Conservation (phyloP, 1,284 basidiomycete species). For the Cystobasidium slooffiae region DNA sequence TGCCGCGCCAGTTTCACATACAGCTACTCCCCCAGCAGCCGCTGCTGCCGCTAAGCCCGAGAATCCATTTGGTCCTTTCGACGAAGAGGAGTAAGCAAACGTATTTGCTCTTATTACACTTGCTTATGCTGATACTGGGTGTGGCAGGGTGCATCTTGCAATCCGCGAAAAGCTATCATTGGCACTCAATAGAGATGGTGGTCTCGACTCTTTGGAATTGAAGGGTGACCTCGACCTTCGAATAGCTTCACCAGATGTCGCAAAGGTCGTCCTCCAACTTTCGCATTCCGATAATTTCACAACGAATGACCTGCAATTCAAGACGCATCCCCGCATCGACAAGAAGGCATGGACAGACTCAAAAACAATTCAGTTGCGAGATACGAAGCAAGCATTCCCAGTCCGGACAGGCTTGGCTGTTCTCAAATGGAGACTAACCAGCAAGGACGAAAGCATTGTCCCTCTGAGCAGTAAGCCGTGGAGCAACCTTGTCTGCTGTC, state of each 20-base stretch:
- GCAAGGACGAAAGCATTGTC: conserved; percentile 87
- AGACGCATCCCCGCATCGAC: conserved; percentile 93
- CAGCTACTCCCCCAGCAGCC: conserved; percentile 56
- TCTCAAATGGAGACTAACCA: conserved; percentile 87
- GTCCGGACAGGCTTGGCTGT: conserved; percentile 83
- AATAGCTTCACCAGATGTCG: conserved; percentile 73
- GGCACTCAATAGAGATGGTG: conserved; percentile 84
- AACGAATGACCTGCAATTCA: conserved; percentile 80
- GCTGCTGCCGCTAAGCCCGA: conserved; percentile 47
- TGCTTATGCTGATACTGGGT: not conserved
- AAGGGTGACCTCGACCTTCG: conserved; percentile 92
- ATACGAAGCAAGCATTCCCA: conserved; percentile 80
- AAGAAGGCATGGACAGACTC: conserved; percentile 74
- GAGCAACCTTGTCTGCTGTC: not conserved
- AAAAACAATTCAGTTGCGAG: conserved; percentile 82
- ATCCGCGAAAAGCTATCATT: conserved; percentile 83
- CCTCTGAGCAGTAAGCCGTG: conserved; percentile 79
- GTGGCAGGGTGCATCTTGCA: conserved; percentile 75
- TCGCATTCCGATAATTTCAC: conserved; percentile 69
- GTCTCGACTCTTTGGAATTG: conserved; percentile 83
- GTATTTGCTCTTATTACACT: not conserved
- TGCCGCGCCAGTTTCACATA: conserved; percentile 58
- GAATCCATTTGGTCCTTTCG: conserved; percentile 66
- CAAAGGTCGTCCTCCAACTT: conserved; percentile 77
- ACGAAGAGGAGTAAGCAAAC: conserved; percentile 70